phyloP scores from a whole-genome alignment of 805 yeast genomes.

The Soucietia sequanensis region DNA sequence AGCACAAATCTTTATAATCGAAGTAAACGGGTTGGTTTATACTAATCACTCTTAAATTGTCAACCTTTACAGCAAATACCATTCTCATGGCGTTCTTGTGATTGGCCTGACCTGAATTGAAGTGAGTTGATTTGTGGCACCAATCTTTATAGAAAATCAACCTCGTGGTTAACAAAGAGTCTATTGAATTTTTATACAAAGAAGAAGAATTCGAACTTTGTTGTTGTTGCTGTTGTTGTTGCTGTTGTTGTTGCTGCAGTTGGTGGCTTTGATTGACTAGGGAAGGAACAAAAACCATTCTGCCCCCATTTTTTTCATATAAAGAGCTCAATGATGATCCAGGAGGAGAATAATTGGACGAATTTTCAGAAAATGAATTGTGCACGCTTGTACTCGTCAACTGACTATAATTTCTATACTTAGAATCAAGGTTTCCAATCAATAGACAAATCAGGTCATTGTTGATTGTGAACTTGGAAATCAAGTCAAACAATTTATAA shows the following conservation, averaged over 20 bases:
- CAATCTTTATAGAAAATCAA: conserved; percentile 36
- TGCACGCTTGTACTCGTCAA: too few species aligned
- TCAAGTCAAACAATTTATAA: conserved; percentile 19
- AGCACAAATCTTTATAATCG: conserved; percentile 19
- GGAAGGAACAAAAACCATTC: conserved; percentile 7
- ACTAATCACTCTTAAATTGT: conserved; percentile 6
- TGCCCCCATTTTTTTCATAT: conserved; percentile 3
- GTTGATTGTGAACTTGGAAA: conserved; percentile 21
- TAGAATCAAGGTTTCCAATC: conserved; percentile 30
- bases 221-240: too few species aligned
- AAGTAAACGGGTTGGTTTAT: conserved; percentile 20
- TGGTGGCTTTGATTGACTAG: conserved; percentile 2
- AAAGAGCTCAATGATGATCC: not conserved
- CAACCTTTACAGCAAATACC: conserved; percentile 15
- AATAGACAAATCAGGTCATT: conserved; percentile 26
- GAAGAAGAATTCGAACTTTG: not conserved
- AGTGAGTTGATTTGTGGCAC: conserved; percentile 22
- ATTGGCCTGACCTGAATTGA: conserved; percentile 6
- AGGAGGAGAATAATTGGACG: not conserved
- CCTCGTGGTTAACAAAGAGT: conserved; percentile 20
- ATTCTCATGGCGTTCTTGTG: conserved; percentile 9
- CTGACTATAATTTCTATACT: conserved; percentile 12
- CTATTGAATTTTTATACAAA: conserved; percentile 7
- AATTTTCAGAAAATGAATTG: conserved; percentile 1
- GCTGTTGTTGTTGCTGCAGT: too few species aligned